Evolutionary conservation across 2,329 filamentous ascomycete species (phyloP).

Genomic region (Calycina marina): DNA sequence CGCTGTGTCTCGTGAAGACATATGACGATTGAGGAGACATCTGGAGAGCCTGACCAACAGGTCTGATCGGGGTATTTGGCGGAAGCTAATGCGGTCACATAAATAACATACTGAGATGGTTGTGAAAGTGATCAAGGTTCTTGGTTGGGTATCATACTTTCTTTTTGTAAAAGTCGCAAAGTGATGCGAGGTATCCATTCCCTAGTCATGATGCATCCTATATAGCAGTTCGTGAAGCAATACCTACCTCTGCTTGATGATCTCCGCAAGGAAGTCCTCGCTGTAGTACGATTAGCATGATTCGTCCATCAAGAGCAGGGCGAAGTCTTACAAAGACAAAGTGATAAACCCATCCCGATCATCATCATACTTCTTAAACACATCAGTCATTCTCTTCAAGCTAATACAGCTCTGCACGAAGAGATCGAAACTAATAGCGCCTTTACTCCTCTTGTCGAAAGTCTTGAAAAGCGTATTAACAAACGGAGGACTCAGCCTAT

Average conservation of each 20-base stretch:
- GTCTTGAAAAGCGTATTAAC: constrained; percentile 74
- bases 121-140: too few species aligned
- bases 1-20: too few species aligned
- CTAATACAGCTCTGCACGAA: constrained; percentile 97
- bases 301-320: not conserved
- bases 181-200: not conserved
- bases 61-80: too few species aligned
- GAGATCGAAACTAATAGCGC: constrained; percentile 78
- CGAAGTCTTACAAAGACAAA: constrained; percentile 42
- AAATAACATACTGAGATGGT: too few species aligned
- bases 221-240: not conserved
- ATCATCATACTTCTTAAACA: constrained; percentile 97
- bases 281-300: constrained; percentile 5
- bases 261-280: constrained; percentile 22
- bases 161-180: too few species aligned
- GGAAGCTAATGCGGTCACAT: too few species aligned
- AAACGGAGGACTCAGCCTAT: constrained; percentile 73
- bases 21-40: too few species aligned
- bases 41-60: too few species aligned
- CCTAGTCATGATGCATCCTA: not conserved
- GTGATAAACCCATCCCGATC: constrained; percentile 90
- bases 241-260: constrained; percentile 18
- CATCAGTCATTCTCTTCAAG: constrained; percentile 96
- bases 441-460: constrained; percentile 64
- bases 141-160: constrained; percentile 7